Evolutionary conservation across 2,329 filamentous ascomycete species (phyloP), one percentile per base, ranked within the genome.

Genomic region (Penicillium sp.): DNA sequence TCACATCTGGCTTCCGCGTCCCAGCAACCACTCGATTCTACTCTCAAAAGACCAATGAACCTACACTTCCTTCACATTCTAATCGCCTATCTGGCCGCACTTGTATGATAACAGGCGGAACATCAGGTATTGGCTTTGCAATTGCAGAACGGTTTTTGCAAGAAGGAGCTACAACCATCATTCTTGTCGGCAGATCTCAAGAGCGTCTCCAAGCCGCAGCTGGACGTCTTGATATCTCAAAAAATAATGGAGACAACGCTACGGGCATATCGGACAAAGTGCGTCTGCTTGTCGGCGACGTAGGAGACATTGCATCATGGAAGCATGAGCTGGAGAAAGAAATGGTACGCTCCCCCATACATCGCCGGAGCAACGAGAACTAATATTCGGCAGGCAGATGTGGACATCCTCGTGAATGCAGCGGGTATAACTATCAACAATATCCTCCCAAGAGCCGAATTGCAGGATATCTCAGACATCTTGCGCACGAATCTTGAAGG

Each of bases 401-500:
- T 80, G 13, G 75, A 82, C 63, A 76, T 93, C 28, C 80, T 95
- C 1, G 80, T 95, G 58, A 95, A 95, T 66, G 88, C 88, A 24
- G 90, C 90, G 0, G 91, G 90, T 9, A 77, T 91, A 21, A 79
- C 86, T 0, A 85, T 90, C 60, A 80, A 79, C 12, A 81, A 79
- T 0, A 75, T 90, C 1, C 78, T 94, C n/a, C 74, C 83, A 42
- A 75, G 78, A 9, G 84, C 82, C 1, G 63, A 71, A 0, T 66
- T 79, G 0, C 67, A 73, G 0, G 75, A 80, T 2, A 76, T 90
- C 21, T 74, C 82, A 1, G 61, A 75, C 1, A 76, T 90, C 6
- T 64, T 95, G 5, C 75, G 82, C 46, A 88, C 84, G 36, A 96
- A 96, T 68, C 79, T 95, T 13, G 70, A 74, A 64, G 73, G 72